Percentiles rank a stretch among this genome's conserved stretches.
phyloP scores from a whole-genome alignment of 345 rosid species.

The Syzygium aromaticum region DNA sequence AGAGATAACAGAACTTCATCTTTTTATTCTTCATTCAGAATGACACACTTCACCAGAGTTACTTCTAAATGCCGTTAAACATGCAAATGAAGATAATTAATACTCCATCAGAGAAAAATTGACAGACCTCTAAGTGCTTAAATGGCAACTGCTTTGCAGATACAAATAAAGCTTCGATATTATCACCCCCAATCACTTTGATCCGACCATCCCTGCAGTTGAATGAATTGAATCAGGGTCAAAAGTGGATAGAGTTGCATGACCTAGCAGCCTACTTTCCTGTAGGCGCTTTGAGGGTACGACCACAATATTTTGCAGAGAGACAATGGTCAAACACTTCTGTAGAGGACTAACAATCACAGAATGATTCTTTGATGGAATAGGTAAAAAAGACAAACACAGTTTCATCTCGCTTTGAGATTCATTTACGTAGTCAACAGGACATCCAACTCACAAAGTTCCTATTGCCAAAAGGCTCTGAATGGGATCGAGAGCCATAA shows the following conservation, averaged over 20 bases:
- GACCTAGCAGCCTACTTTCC: not conserved
- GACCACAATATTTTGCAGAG: not conserved
- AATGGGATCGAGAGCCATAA: constrained; percentile 68
- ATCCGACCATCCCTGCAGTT: constrained; percentile 74
- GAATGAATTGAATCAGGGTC: not conserved
- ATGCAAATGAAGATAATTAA: not conserved
- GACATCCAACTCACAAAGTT: constrained; percentile 50
- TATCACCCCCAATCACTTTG: constrained; percentile 76
- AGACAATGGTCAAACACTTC: not conserved
- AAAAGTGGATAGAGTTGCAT: not conserved
- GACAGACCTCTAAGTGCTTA: constrained; percentile 66
- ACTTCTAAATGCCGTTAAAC: not conserved
- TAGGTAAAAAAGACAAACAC: not conserved
- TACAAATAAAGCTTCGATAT: constrained; percentile 67
- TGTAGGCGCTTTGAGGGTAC: not conserved
- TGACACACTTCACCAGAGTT: not conserved
- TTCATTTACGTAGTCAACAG: not conserved
- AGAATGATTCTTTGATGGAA: not conserved
- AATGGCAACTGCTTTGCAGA: constrained; percentile 63
- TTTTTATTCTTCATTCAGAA: not conserved
- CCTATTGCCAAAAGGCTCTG: constrained; percentile 78
- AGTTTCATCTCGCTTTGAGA: not conserved
- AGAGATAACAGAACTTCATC: not conserved
- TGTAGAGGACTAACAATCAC: not conserved
- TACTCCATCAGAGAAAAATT: not conserved